Percentiles rank a stretch among this genome's conserved stretches.
Evolutionary conservation across 2,329 filamentous ascomycete genomes (phyloP).

Genomic region (Colletotrichum limetticola): DNA sequence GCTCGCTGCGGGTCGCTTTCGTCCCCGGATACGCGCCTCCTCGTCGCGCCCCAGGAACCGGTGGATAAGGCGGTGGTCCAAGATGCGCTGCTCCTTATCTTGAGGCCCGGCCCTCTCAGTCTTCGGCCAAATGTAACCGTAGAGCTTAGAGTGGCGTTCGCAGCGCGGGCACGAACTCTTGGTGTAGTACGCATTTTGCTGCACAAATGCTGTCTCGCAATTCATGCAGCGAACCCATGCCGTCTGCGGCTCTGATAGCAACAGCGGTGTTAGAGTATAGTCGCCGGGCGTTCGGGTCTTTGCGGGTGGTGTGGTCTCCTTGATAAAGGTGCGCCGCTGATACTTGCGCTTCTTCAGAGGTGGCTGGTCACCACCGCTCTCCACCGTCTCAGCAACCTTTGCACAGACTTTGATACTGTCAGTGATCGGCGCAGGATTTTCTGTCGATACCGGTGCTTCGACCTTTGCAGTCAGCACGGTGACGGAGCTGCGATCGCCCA

Average conservation of each 20-base stretch:
- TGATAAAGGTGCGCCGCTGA: constrained; percentile 45
- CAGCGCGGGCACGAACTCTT: constrained; percentile 89
- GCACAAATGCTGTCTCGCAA: constrained; percentile 85
- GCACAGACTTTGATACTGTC: constrained; percentile 27
- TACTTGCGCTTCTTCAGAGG: constrained; percentile 47
- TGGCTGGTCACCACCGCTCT: constrained; percentile 21
- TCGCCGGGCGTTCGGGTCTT: constrained; percentile 73
- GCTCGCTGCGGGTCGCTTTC: constrained; percentile 36
- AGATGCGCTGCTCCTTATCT: constrained; percentile 77
- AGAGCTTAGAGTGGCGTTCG: constrained; percentile 94
- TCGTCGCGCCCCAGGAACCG: constrained; percentile 81
- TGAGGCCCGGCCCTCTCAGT: constrained; percentile 81
- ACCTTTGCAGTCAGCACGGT: constrained; percentile 16
- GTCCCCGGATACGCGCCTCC: constrained; percentile 66
- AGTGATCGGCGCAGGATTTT: constrained; percentile 23
- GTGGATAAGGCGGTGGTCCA: constrained; percentile 89
- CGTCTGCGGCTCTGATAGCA: constrained; percentile 79
- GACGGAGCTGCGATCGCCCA: constrained; percentile 17
- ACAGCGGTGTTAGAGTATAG: constrained; percentile 82
- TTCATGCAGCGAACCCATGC: constrained; percentile 92
- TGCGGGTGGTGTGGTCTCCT: constrained; percentile 46
- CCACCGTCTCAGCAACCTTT: constrained; percentile 25
- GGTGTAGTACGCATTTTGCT: constrained; percentile 88
- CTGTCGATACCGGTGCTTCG: constrained; percentile 18
- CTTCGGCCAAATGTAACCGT: constrained; percentile 96